Conservation (phyloP, 2,329 filamentous ascomycete species). For the Epichloe hybrida region DNA sequence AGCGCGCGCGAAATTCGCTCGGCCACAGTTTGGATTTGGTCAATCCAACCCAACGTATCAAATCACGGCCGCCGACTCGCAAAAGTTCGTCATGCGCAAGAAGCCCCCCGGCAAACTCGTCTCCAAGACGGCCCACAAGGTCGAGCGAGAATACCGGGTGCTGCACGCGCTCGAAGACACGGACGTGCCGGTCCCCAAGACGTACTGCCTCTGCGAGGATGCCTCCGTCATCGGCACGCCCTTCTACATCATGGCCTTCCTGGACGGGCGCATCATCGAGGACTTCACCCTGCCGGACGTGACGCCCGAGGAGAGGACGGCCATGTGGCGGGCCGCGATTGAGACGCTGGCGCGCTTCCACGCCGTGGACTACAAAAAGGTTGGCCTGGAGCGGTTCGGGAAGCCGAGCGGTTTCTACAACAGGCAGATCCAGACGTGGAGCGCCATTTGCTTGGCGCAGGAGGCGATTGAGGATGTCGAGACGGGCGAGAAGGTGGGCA, state of each 20-base stretch:
- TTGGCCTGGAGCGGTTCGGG: conserved; percentile 63
- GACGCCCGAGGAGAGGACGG: conserved; percentile 51
- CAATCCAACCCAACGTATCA: conserved; percentile 97
- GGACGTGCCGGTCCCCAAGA: conserved; percentile 73
- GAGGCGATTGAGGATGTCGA: conserved; percentile 63
- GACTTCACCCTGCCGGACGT: conserved; percentile 70
- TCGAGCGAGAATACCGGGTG: conserved; percentile 89
- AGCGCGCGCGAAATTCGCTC: too few species aligned
- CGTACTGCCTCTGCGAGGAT: conserved; percentile 80
- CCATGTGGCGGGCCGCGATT: conserved; percentile 79
- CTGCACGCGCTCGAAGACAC: conserved; percentile 69
- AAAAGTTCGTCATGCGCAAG: conserved; percentile 83
- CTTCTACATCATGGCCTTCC: conserved; percentile 99
- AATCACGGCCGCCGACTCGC: conserved; percentile 56
- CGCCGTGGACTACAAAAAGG: conserved; percentile 49
- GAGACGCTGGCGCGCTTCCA: conserved; percentile 78
- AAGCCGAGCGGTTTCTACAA: conserved; percentile 66
- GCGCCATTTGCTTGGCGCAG: conserved; percentile 65
- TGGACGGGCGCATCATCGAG: too few species aligned
- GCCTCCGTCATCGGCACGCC: conserved; percentile 66
- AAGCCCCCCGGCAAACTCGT: conserved; percentile 92
- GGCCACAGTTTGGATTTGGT: conserved; percentile 74
- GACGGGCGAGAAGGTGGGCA: conserved; percentile 61
- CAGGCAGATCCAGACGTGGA: conserved; percentile 75
- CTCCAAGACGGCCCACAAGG: conserved; percentile 87